Conservation (phyloP, 179 eudicot genomes). For the Sideroxylon spinosum region DNA sequence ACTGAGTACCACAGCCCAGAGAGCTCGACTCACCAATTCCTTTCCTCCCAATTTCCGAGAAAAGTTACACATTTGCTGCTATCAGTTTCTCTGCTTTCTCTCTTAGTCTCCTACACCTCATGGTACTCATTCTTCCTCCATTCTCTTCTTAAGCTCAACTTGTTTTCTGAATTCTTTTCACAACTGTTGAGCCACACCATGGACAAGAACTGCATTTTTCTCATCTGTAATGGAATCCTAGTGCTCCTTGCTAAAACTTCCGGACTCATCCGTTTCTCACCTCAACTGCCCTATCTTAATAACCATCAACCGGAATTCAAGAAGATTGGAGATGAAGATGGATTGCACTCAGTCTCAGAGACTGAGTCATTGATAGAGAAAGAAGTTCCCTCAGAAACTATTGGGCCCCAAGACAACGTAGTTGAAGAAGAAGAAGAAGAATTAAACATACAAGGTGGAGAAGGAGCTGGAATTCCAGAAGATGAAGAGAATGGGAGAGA, state of each 20-base stretch:
- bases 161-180: conserved; percentile 20
- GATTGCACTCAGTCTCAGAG: background rate
- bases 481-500: background rate
- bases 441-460: background rate
- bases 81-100: too few species aligned
- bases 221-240: conserved; percentile 50
- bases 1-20: too few species aligned
- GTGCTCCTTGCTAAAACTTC: conserved; percentile 40
- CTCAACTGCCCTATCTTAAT: background rate
- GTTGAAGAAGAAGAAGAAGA: background rate
- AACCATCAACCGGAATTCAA: background rate
- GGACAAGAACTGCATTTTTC: conserved; percentile 47
- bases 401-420: background rate
- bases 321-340: conserved; percentile 1
- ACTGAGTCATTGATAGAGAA: background rate
- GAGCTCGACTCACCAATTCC: too few species aligned
- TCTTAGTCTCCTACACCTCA: too few species aligned
- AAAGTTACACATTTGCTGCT: too few species aligned
- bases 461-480: background rate
- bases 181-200: conserved; percentile 23
- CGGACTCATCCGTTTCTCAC: conserved; percentile 6
- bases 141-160: too few species aligned
- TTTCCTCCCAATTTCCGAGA: too few species aligned
- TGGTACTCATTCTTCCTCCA: too few species aligned
- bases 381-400: background rate